Base-by-base conservation (phyloP, 2,329 filamentous ascomycete species). In the Atkinsonella hypoxylon region DNA sequence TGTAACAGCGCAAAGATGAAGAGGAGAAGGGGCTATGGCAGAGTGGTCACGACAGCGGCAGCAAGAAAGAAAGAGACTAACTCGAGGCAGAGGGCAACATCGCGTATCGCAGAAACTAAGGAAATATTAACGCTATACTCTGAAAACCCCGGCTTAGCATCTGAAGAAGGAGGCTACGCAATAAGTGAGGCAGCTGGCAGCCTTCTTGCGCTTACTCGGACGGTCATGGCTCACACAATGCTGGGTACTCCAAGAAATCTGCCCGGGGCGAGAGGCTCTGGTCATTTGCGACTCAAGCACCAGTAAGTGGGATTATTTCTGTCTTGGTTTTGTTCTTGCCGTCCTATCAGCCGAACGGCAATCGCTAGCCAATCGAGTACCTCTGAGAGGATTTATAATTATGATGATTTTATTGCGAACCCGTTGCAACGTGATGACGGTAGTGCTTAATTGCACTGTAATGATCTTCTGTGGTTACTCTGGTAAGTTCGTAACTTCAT, bases 181-280 rank as follows among this genome's bases (percentile, higher is more conserved):
- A 20, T 4, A n/a, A 48, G 36, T 18, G 32, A 49, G 18, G 50
- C 49, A 38, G 30, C 34, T 11, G 6, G 34, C 50, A 12, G 50
- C 50, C 13, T 45, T 52, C 31, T 32, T 52, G 22, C 34, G 41
- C n/a, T 20, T 52, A n/a, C 30, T 52, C 22, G 30, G 30, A 13
- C 45, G 50, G 13, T 45, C 50, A 4, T 52, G 51, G 51, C 50
- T 52, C 43, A 49, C 43, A 11, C 51, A 47, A 6, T 49, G 51
- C 17, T 50, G 51, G 51, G 38, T 52, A 15, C 47, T 52, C n/a
- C 51, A 52, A 34, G 51, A 52, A 38, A 36, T 46, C 17, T 45
- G 34, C 9, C 51, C 50, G 18, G 47, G 30, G 8, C 17, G 18
- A 44, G 26, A 47, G n/a, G 42, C 43, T 8, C 2, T 50, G 7